Percentiles rank a stretch among this genome's conserved stretches.
Evolutionary conservation across 2,329 filamentous ascomycete species (phyloP).

Genomic region (Pseudogymnoascus sp.): DNA sequence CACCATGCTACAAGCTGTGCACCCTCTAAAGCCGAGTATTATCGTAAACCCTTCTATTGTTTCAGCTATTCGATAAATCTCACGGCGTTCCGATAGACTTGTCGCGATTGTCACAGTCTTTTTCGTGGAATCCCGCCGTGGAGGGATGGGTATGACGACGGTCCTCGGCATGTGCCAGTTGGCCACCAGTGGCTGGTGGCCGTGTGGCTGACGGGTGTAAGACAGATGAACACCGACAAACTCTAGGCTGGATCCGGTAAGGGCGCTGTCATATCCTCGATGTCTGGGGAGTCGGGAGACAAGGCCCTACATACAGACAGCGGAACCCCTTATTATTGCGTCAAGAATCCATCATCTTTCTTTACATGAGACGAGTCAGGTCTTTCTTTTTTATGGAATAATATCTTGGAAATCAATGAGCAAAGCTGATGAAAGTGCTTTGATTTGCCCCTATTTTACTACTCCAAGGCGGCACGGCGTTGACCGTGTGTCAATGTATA

Average conservation of each 20-base stretch:
- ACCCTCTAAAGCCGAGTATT: not conserved
- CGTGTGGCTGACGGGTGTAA: not conserved
- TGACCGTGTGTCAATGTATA: not conserved
- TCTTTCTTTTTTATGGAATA: not conserved
- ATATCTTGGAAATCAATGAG: not conserved
- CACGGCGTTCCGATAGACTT: not conserved
- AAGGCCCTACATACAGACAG: not conserved
- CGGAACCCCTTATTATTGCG: constrained; percentile 3
- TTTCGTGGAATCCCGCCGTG: not conserved
- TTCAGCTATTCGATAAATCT: not conserved
- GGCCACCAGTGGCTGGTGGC: not conserved
- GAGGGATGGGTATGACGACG: not conserved
- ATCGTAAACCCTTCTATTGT: not conserved
- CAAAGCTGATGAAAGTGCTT: not conserved
- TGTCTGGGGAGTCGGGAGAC: not conserved
- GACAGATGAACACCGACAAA: not conserved
- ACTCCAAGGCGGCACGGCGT: not conserved
- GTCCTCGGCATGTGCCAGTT: constrained; percentile 6
- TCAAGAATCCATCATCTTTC: not conserved
- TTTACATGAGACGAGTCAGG: not conserved
- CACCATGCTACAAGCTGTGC: not conserved
- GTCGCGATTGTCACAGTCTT: not conserved
- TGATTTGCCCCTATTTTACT: not conserved
- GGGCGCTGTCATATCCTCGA: not conserved
- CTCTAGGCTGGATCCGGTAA: not conserved